Evolutionary conservation across 2,329 filamentous ascomycete genomes (phyloP).

Genomic region (Aspergillus aculeatinus): DNA sequence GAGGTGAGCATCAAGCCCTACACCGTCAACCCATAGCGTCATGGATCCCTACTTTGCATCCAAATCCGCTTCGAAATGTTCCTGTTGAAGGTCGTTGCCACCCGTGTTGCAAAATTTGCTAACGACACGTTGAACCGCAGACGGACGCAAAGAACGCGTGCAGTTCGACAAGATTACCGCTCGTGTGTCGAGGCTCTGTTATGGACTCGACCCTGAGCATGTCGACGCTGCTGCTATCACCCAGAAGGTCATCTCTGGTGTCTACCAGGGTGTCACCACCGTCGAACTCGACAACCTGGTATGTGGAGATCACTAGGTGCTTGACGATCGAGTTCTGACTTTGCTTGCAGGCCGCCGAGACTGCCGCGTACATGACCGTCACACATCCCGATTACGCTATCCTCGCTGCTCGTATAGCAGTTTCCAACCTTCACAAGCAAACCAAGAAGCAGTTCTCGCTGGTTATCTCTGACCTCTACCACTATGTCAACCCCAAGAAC

Average conservation of each 20-base stretch:
- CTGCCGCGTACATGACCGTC: slow-evolving; percentile 98
- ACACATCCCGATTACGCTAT: slow-evolving; percentile 99
- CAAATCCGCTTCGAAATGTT: not conserved
- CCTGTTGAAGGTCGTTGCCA: slow-evolving; percentile 16
- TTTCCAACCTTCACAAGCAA: slow-evolving; percentile 99
- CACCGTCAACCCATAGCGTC: not conserved
- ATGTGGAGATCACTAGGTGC: slow-evolving; percentile 39
- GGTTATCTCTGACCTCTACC: slow-evolving; percentile 87
- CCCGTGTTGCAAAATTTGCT: slow-evolving; percentile 17
- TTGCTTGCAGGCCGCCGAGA: slow-evolving; percentile 79
- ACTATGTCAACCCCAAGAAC: slow-evolving; percentile 97
- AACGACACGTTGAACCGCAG: slow-evolving; percentile 49
- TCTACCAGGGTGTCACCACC: slow-evolving; percentile 97
- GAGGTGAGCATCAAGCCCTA: slow-evolving; percentile 49
- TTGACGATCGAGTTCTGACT: slow-evolving; percentile 14
- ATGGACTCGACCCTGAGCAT: slow-evolving; percentile 91
- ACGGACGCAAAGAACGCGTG: slow-evolving; percentile 99
- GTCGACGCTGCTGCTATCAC: slow-evolving; percentile 98
- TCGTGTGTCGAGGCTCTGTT: slow-evolving; percentile 94
- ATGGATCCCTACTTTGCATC: not conserved
- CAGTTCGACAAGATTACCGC: slow-evolving; percentile 99
- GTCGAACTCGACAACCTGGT: slow-evolving; percentile 96
- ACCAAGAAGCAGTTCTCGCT: slow-evolving; percentile 99
- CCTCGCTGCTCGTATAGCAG: slow-evolving; percentile 94
- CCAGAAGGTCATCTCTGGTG: slow-evolving; percentile 98